These are phyloP conservation scores for Colletotrichum gigasporum DNA, from an alignment of 2,329 filamentous ascomycete genomes.

Conservation along the genomic window DNA sequence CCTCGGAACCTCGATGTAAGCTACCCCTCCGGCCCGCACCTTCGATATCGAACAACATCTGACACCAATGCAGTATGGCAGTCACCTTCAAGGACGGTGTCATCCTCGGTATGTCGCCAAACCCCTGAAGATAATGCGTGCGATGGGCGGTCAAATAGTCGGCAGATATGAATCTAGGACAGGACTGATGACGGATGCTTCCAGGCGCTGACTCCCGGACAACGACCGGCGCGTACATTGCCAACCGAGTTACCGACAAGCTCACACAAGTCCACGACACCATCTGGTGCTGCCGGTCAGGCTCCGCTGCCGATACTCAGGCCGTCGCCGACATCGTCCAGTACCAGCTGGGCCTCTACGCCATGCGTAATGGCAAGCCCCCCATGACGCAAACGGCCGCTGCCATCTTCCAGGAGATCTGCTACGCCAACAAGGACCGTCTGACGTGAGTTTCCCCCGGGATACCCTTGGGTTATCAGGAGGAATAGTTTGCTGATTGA, in stretches of 20 bases:
- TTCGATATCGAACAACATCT: conserved; percentile 34
- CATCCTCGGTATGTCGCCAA: conserved; percentile 74
- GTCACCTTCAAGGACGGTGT: conserved; percentile 99
- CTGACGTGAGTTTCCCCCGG: conserved; percentile 71
- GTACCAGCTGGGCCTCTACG: conserved; percentile 94
- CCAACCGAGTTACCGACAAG: conserved; percentile 99
- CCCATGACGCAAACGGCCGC: conserved; percentile 96
- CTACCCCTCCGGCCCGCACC: not conserved
- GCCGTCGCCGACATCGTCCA: conserved; percentile 98
- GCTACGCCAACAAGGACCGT: conserved; percentile 96
- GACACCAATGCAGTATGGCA: conserved; percentile 77
- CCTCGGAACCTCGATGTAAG: conserved; percentile 96
- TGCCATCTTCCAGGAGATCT: conserved; percentile 96
- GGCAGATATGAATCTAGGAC: not conserved
- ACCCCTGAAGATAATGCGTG: no score
- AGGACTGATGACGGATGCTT: not conserved
- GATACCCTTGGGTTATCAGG: not conserved
- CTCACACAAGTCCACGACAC: conserved; percentile 98
- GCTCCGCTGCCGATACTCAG: conserved; percentile 96
- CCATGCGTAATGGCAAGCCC: conserved; percentile 86
- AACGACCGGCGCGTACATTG: conserved; percentile 97
- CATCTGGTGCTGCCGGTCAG: conserved; percentile 99
- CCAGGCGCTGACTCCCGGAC: conserved; percentile 93
- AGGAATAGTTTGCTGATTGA: no score
- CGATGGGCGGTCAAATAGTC: not conserved